Evolutionary conservation across 441 rosid species (phyloP).

Genomic region (Arabidopsis lyrata): DNA sequence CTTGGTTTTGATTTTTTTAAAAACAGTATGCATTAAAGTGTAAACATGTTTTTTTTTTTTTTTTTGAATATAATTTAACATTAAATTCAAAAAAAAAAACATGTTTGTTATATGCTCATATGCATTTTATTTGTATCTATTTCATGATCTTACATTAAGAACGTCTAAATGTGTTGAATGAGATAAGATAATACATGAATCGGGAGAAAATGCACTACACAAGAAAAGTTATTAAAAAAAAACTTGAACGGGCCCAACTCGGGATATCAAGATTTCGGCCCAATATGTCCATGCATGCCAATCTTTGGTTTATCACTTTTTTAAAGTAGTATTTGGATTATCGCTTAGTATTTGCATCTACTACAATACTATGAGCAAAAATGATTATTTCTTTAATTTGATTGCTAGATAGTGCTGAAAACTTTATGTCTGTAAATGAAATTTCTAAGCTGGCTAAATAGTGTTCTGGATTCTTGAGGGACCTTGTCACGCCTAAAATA

Average conservation of each 20-base stretch:
- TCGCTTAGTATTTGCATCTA: not conserved
- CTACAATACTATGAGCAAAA: not conserved
- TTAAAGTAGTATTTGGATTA: not conserved
- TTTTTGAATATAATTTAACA: no score
- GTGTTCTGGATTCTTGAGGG: constrained; percentile 26
- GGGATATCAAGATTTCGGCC: constrained; percentile 7
- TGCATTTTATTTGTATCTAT: no score
- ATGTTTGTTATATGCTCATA: no score
- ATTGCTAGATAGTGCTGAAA: constrained; percentile 28
- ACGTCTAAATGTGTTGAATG: not conserved
- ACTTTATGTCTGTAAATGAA: constrained; percentile 25
- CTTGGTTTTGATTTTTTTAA: no score
- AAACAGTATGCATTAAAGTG: no score
- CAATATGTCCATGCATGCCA: not conserved
- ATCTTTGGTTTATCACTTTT: not conserved
- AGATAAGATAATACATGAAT: not conserved
- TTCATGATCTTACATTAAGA: not conserved
- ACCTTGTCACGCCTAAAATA: constrained; percentile 18
- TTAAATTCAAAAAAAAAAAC: no score
- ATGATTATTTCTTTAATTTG: not conserved
- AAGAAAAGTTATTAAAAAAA: not conserved
- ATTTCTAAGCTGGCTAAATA: constrained; percentile 33
- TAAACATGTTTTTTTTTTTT: no score
- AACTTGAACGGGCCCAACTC: not conserved
- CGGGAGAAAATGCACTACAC: not conserved